Conservation (phyloP, 1,284 basidiomycete genomes). For the Tilletia walkeri region DNA sequence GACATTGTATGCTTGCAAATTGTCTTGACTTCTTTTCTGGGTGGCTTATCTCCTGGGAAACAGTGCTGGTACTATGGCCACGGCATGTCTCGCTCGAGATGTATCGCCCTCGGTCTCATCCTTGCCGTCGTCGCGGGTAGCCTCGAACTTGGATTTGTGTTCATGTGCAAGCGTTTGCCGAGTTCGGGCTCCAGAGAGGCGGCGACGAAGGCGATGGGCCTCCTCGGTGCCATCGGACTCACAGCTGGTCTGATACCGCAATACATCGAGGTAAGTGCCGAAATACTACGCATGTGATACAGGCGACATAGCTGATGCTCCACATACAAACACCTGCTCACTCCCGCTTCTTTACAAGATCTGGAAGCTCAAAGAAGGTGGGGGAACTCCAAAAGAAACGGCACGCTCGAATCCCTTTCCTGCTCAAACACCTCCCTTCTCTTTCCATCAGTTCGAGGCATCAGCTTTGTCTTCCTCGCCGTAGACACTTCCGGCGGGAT, state of each 20-base stretch:
- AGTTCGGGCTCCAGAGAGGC: slow-evolving; percentile 59
- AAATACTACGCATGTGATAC: slow-evolving; percentile 52
- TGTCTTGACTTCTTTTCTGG: too few relatives aligned
- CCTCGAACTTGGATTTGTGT: slow-evolving; percentile 67
- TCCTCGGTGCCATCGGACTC: slow-evolving; percentile 66
- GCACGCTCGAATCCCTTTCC: too few relatives aligned
- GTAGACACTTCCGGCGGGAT: slow-evolving; percentile 72
- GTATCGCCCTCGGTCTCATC: slow-evolving; percentile 56
- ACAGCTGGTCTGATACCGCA: slow-evolving; percentile 65
- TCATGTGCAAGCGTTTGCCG: slow-evolving; percentile 56
- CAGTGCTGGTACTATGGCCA: slow-evolving; percentile 68
- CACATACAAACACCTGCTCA: too few relatives aligned
- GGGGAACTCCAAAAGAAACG: too few relatives aligned
- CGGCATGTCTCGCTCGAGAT: slow-evolving; percentile 54
- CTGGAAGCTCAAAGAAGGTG: too few relatives aligned
- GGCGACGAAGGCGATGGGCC: slow-evolving; percentile 67
- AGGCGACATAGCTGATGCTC: too few relatives aligned
- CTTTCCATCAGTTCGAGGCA: slow-evolving; percentile 67
- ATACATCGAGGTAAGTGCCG: slow-evolving; percentile 70
- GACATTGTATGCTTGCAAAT: too few relatives aligned
- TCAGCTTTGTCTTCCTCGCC: slow-evolving; percentile 69
- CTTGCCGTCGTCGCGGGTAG: slow-evolving; percentile 62
- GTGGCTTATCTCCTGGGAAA: background rate
- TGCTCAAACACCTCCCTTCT: too few relatives aligned
- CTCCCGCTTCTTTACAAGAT: too few relatives aligned